phyloP scores from a whole-genome alignment of 1,284 basidiomycete genomes.

The Marasmius oreades region DNA sequence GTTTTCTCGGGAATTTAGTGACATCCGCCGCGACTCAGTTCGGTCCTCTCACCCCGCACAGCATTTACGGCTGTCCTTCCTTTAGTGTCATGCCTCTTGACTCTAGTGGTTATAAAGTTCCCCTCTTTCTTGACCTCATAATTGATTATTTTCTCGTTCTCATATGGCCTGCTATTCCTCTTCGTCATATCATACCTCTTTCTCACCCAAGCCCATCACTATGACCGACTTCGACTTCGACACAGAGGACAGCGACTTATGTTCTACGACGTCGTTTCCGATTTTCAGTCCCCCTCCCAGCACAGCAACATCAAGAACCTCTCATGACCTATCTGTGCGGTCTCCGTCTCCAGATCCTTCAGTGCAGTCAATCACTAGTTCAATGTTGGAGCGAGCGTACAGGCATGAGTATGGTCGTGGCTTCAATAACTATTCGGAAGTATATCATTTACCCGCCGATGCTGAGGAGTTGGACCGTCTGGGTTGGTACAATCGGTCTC shows the following conservation, averaged over 20 bases:
- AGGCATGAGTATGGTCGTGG: conserved; percentile 64
- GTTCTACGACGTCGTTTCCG: conserved; percentile 34
- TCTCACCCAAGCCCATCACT: conserved; percentile 5
- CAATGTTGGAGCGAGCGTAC: conserved; percentile 54
- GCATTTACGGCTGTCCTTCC: conserved; percentile 12
- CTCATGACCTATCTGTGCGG: conserved; percentile 48
- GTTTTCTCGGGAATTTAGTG: conserved; percentile 6
- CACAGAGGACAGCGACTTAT: conserved; percentile 31
- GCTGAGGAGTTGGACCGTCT: conserved; percentile 69
- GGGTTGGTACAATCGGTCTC: conserved; percentile 37
- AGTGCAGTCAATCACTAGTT: conserved; percentile 64
- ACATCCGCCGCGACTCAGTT: conserved; percentile 20
- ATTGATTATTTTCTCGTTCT: not conserved
- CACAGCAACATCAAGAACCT: conserved; percentile 42
- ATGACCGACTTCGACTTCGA: conserved; percentile 26
- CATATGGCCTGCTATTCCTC: not conserved
- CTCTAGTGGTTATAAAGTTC: conserved; percentile 1
- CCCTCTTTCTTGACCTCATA: not conserved
- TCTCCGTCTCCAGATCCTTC: conserved; percentile 64
- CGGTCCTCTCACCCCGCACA: conserved; percentile 18
- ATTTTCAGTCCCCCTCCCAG: conserved; percentile 35
- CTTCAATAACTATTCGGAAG: conserved; percentile 73
- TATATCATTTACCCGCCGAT: conserved; percentile 73
- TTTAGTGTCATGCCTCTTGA: conserved; percentile 9
- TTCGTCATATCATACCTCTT: conserved; percentile 9